A percentile compares a stretch with the other conserved stretches of the same genome.
Conservation (phyloP, 805 yeast species). For the Metschnikowia cubensis region DNA sequence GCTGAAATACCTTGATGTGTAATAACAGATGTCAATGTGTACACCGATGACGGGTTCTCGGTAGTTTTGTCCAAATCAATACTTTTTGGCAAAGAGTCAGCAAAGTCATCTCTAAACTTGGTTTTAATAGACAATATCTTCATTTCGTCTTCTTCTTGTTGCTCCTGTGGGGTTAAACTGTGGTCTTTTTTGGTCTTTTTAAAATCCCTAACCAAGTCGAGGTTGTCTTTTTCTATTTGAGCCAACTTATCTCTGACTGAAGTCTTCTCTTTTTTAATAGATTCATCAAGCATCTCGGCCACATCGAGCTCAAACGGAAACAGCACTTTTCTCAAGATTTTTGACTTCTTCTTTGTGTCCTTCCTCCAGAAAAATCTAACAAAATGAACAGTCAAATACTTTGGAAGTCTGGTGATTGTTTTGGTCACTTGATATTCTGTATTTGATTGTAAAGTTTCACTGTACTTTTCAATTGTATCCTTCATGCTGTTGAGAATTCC, state of each 20-base stretch:
- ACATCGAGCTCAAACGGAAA: constrained; percentile 93
- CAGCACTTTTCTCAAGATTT: constrained; percentile 88
- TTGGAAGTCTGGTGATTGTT: constrained; percentile 75
- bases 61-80: constrained; percentile 39
- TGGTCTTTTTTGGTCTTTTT: constrained; percentile 52
- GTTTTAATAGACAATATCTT: constrained; percentile 45
- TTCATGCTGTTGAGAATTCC: constrained; percentile 72
- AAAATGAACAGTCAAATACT: constrained; percentile 83
- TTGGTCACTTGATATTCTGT: constrained; percentile 62
- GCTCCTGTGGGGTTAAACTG: constrained; percentile 47
- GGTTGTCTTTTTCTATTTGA: constrained; percentile 67
- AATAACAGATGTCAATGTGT: constrained; percentile 75
- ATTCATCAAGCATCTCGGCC: constrained; percentile 80
- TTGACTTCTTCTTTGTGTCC: constrained; percentile 85
- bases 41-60: constrained; percentile 83
- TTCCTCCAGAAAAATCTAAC: constrained; percentile 96
- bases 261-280: constrained; percentile 60
- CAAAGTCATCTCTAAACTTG: constrained; percentile 50
- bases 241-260: constrained; percentile 74
- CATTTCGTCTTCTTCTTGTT: constrained; percentile 50
- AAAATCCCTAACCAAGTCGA: constrained; percentile 67
- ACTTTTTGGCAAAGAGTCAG: constrained; percentile 38
- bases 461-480: constrained; percentile 76
- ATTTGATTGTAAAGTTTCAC: constrained; percentile 63
- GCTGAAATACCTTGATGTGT: constrained; percentile 96